A percentile compares a stretch with the other conserved stretches of the same genome.
Conservation (phyloP, 805 yeast species). For the Metschnikowia santaceciliae region DNA sequence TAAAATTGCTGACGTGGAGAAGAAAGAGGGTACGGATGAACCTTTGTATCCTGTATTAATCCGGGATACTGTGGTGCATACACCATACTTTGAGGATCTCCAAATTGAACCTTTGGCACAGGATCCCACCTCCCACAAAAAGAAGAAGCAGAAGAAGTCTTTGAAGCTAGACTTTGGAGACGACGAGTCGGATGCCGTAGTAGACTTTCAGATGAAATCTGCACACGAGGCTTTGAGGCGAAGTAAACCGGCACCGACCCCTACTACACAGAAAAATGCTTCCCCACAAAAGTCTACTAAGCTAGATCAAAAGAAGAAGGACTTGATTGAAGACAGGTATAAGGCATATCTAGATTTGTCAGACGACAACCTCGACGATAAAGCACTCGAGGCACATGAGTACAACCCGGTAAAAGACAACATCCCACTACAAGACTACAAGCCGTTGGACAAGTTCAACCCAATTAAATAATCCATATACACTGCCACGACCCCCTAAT, state of each 20-base stretch:
- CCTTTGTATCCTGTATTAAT: slow-evolving; percentile 54
- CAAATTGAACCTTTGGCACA: slow-evolving; percentile 1
- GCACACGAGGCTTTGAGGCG: slow-evolving; percentile 32
- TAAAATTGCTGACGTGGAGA: slow-evolving; percentile 47
- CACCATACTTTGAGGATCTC: slow-evolving; percentile 48
- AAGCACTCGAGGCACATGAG: neutral
- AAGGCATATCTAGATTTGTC: neutral
- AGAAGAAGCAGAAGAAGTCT: slow-evolving; percentile 25
- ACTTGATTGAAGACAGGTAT: neutral
- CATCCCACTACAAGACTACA: no score
- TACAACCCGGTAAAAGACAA: neutral
- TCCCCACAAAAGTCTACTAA: neutral
- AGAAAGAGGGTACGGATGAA: slow-evolving; percentile 30
- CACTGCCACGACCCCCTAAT: neutral
- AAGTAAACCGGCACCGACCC: neutral
- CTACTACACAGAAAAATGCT: neutral
- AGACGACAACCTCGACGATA: neutral
- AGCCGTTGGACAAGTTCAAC: neutral
- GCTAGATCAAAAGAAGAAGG: neutral
- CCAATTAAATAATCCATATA: neutral
- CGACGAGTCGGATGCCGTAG: slow-evolving; percentile 27
- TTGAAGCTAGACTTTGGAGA: slow-evolving; percentile 34
- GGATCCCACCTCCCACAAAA: slow-evolving; percentile 4
- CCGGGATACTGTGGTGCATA: slow-evolving; percentile 35
- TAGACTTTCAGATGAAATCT: slow-evolving; percentile 34